phyloP scores from a whole-genome alignment of 257 asterid species.

The Capsicum baccatum region DNA sequence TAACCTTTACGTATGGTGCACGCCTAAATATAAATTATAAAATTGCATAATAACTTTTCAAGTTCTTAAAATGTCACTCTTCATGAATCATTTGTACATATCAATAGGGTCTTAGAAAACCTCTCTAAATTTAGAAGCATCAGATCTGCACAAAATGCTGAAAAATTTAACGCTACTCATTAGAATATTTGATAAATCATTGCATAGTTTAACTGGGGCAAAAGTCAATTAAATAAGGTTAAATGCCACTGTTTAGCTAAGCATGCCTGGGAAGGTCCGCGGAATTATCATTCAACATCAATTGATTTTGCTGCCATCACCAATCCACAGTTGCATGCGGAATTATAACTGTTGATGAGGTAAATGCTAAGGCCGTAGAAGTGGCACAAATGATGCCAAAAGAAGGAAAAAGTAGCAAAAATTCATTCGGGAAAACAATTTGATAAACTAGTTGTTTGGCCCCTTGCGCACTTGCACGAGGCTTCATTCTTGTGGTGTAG shows the following conservation, averaged over 20 bases:
- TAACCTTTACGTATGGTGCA: conserved; percentile 22
- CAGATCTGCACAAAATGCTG: neutral
- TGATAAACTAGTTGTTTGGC: neutral
- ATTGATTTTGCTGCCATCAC: neutral
- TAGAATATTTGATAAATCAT: neutral
- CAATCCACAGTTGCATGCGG: neutral
- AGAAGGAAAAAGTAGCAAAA: neutral
- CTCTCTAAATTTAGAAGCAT: neutral
- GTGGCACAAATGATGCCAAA: neutral
- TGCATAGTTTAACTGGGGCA: conserved; percentile 2
- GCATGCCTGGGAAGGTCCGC: conserved; percentile 8
- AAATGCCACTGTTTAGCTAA: neutral
- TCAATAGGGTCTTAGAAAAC: neutral
- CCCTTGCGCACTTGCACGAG: neutral
- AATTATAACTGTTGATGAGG: neutral
- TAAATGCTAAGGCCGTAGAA: neutral
- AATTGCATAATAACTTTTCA: neutral
- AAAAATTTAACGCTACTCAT: neutral
- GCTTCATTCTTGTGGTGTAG: neutral
- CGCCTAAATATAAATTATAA: neutral
- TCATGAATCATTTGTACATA: neutral
- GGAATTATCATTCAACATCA: neutral
- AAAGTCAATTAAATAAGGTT: conserved; percentile 8
- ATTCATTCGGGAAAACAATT: neutral
- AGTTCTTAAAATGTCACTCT: neutral